These are phyloP conservation scores for Phytophthora colocasiae DNA, from an alignment of 352 stramenopile species.

Conservation along the genomic window DNA sequence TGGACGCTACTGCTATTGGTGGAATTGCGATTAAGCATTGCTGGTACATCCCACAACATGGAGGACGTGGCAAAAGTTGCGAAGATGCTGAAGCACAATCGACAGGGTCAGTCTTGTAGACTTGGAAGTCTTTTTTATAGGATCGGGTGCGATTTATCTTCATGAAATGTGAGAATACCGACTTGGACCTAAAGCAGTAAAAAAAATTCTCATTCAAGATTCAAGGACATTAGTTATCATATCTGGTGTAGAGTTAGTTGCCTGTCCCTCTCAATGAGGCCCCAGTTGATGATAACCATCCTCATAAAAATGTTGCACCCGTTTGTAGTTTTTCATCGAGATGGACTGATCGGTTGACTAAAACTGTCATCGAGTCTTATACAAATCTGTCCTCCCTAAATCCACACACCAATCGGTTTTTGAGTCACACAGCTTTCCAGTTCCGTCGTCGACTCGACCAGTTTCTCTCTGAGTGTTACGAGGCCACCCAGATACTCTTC, in stretches of 20 bases:
- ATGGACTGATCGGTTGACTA: too few species aligned
- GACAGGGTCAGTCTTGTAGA: constrained; percentile 12
- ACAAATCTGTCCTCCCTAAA: constrained; percentile 2
- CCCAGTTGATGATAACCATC: too few species aligned
- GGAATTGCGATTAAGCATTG: constrained; percentile 75
- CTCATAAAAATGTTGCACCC: too few species aligned
- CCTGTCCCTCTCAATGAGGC: too few species aligned
- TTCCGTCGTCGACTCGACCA: constrained; percentile 7
- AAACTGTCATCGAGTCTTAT: too few species aligned
- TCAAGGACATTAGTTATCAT: too few species aligned
- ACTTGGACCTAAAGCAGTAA: too few species aligned
- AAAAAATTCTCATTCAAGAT: too few species aligned
- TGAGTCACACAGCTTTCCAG: constrained; percentile 13
- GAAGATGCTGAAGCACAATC: constrained; percentile 41
- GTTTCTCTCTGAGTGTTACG: constrained; percentile 1
- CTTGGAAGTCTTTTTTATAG: neutral
- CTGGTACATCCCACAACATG: constrained; percentile 64
- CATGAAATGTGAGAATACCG: too few species aligned
- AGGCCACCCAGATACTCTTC: constrained; percentile 3
- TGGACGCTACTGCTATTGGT: constrained; percentile 52
- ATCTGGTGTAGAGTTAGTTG: too few species aligned
- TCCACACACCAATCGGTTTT: constrained; percentile 14
- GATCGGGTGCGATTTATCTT: too few species aligned
- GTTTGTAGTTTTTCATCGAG: too few species aligned
- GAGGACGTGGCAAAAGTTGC: constrained; percentile 47